Evolutionary conservation across 2,329 filamentous ascomycete species (phyloP), one percentile per base, ranked within the genome.

Genomic region (Elsinoe ampelina): DNA sequence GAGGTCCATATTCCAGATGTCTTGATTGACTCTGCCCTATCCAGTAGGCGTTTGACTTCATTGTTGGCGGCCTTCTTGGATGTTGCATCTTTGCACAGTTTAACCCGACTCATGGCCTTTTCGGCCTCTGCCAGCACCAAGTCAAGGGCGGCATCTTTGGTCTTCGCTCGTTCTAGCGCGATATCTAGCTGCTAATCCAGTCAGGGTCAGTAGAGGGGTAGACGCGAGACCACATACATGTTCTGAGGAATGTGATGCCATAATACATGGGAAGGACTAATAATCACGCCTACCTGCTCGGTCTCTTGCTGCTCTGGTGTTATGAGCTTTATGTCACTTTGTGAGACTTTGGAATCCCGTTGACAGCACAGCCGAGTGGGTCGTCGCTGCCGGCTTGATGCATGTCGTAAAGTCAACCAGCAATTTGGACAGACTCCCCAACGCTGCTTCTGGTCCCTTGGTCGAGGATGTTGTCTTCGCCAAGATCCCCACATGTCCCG

Each of bases 111-210:
- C 83, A 96, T 88, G 63, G 93, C 91, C 52, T 86, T 75, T 68
- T 96, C 89, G 19, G 84, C 86, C 3, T 87, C 87, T 61, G 79
- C 75, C 66, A 95, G 89, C 51, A 89, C 85, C 68, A 87, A 80
- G 54, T 83, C 75, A 57, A 96, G 77, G 42, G 89, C 89, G 63
- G 84, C 82, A 62, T 79, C 72, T 62, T 80, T 78, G 48, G 77
- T 80, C 72, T 72, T 58, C 70, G 72, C 69, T 63, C 68, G 59
- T 35, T 43, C 39, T 35, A 55, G 36, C 2, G 45, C 57, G 51
- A 55, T 13, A n/a, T 59, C 48, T 4, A 60, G 42, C 42, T 20
- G 32, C 34, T 50, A 13, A 17, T 20, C 3, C 17, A 13, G 34
- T 50, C 32, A 50, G 45, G 26, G 34, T 50, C 32, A 50, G 45